Evolutionary conservation across 164 flowering plant species (phyloP).

Genomic region (Dillenia turbinata): DNA sequence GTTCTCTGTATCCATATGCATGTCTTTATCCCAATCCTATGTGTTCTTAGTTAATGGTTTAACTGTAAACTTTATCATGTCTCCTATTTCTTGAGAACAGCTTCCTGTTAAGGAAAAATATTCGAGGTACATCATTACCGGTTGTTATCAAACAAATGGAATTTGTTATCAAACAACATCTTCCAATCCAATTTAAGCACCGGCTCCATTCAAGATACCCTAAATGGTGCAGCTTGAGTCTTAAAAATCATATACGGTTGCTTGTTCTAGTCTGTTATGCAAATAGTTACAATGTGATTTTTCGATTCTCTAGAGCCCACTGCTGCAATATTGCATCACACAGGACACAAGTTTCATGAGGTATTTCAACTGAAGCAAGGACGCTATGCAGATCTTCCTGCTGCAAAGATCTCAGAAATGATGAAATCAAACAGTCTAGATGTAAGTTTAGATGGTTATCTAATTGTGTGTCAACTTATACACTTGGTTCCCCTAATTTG

Average conservation of each 20-base stretch:
- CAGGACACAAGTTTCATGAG: slow-evolving; percentile 64
- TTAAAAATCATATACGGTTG: neutral
- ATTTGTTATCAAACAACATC: neutral
- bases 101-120: no score
- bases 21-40: neutral
- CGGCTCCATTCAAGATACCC: neutral
- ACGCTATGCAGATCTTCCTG: slow-evolving; percentile 54
- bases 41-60: no score
- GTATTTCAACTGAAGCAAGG: slow-evolving; percentile 72
- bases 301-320: slow-evolving; percentile 24
- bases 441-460: slow-evolving; percentile 32
- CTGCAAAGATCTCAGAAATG: slow-evolving; percentile 53
- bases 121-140: no score
- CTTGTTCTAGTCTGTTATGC: neutral
- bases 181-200: neutral
- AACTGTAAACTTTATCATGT: no score
- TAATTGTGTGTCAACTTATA: neutral
- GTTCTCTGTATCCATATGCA: neutral
- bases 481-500: neutral
- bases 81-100: no score
- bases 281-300: neutral
- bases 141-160: neutral
- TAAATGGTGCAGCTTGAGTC: neutral
- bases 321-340: slow-evolving; percentile 34
- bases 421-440: slow-evolving; percentile 56